Evolutionary conservation across 2,329 filamentous ascomycete genomes (phyloP), one percentile per base, ranked within the genome.

Genomic region (Pseudocercospora musae): DNA sequence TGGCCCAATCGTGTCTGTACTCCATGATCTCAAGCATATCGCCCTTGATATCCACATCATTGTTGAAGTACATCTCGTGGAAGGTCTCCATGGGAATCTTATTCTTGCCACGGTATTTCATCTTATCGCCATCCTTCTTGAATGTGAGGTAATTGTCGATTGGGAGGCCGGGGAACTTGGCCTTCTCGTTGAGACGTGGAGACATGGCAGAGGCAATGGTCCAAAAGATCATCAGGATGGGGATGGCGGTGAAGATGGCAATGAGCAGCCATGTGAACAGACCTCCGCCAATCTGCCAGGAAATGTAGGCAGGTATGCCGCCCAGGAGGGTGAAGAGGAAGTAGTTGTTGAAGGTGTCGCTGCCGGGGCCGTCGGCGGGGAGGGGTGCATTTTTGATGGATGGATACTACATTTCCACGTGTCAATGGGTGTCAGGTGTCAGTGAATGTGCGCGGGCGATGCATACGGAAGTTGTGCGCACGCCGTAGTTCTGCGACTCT

Each of bases 1-100:
- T 95, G 70, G 92, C 91, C 95, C 95, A 98, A 78, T 99, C 95
- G 76, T 98, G 94, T 74, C 95, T 85, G 82, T 95, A 95, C 80
- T 98, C 95, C 78, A 98, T 80, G 53, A 91, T 83, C 75, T 98
- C 94, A 66, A 98, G 84, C 72, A 84, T 86, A 78, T 98, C 95
- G 62, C 92, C 93, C 78, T 96, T 98, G 84, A 97, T 94, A 71
- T 96, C 92, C 67, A 96, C 92, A 62, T 96, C 88, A 62, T 91
- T 92, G 74, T 95, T 89, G 79, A 98, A 96, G 84, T 97, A 98
- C 89, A 94, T 96, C 80, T 97, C 93, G 76, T 96, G 88, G 83
- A 98, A 98, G 23, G 92, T 96, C 82, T 96, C 89, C 83, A 96
- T 89, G 59, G 92, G 89, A 64, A 95, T 92, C 81, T 90, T 93